phyloP scores from a whole-genome alignment of 2,329 filamentous ascomycete species.

The Westerdykella ornata region DNA sequence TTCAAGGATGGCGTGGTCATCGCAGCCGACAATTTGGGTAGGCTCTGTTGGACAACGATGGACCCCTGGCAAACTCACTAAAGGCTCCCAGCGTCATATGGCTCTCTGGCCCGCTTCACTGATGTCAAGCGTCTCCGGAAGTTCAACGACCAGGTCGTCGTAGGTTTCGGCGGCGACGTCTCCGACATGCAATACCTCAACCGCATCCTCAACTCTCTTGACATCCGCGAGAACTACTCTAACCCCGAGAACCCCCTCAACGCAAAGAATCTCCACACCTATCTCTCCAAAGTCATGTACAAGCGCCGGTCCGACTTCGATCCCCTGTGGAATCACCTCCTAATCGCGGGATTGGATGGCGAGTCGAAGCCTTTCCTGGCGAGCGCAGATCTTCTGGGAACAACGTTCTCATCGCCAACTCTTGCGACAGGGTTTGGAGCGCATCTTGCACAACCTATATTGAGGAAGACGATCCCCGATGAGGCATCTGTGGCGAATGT shows the following conservation, averaged over 20 bases:
- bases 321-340: conserved; percentile 92
- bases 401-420: conserved; percentile 79
- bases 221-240: conserved; percentile 82
- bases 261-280: conserved; percentile 93
- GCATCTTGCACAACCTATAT: conserved; percentile 85
- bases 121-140: conserved; percentile 90
- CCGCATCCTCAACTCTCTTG: conserved; percentile 78
- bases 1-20: conserved; percentile 96
- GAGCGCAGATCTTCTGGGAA: conserved; percentile 84
- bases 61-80: conserved; percentile 5
- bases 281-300: conserved; percentile 94
- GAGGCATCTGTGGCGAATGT: conserved; percentile 69
- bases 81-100: conserved; percentile 71
- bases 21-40: conserved; percentile 93
- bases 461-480: conserved; percentile 76
- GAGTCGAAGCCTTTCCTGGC: conserved; percentile 81
- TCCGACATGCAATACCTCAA: conserved; percentile 99
- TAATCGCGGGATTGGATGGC: conserved; percentile 78
- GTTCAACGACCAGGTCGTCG: conserved; percentile 75
- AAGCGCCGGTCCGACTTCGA: conserved; percentile 91
- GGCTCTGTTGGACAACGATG: conserved; percentile 15
- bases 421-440: conserved; percentile 91
- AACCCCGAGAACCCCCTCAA: conserved; percentile 55
- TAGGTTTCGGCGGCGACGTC: conserved; percentile 95
- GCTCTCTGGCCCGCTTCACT: conserved; percentile 88